Evolutionary conservation across 2,329 filamentous ascomycete genomes (phyloP).

Genomic region (Aspergillus amoenus): DNA sequence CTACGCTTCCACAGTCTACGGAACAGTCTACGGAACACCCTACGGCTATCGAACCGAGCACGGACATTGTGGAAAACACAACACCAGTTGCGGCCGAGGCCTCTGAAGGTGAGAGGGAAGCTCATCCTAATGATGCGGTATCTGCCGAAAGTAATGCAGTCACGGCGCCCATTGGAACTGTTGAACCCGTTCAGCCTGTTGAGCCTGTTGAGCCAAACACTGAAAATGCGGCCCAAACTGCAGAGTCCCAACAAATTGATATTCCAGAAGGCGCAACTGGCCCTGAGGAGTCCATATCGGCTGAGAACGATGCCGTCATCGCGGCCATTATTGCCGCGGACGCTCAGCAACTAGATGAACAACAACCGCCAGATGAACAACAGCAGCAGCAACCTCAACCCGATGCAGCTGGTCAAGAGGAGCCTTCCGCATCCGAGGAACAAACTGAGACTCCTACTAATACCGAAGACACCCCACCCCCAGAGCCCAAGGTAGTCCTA

Average conservation of each 20-base stretch:
- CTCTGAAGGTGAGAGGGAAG: not conserved
- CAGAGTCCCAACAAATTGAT: not conserved
- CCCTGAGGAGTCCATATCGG: not conserved
- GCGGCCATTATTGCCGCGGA: slow-evolving; percentile 32
- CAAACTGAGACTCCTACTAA: not conserved
- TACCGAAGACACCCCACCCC: slow-evolving; percentile 6
- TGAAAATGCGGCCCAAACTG: not conserved
- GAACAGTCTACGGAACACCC: not conserved
- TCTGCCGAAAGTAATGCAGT: not conserved
- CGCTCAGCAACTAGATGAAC: slow-evolving; percentile 23
- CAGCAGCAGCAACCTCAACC: slow-evolving; percentile 10
- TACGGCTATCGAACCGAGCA: not conserved
- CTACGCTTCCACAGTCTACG: not conserved
- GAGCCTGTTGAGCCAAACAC: not conserved
- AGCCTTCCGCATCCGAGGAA: slow-evolving; percentile 16
- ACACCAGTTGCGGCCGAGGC: not conserved
- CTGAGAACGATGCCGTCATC: slow-evolving; percentile 28
- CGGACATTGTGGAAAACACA: not conserved
- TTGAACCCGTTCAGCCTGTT: too few species aligned
- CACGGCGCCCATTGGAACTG: not conserved
- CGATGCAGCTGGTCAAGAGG: not conserved
- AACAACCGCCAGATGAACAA: slow-evolving; percentile 18
- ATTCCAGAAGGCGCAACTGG: not conserved
- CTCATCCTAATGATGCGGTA: not conserved
- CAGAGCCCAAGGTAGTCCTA: slow-evolving; percentile 20